Evolutionary conservation across 1,284 basidiomycete species (phyloP).

Genomic region (Ceratorhiza oryzae-sativae): DNA sequence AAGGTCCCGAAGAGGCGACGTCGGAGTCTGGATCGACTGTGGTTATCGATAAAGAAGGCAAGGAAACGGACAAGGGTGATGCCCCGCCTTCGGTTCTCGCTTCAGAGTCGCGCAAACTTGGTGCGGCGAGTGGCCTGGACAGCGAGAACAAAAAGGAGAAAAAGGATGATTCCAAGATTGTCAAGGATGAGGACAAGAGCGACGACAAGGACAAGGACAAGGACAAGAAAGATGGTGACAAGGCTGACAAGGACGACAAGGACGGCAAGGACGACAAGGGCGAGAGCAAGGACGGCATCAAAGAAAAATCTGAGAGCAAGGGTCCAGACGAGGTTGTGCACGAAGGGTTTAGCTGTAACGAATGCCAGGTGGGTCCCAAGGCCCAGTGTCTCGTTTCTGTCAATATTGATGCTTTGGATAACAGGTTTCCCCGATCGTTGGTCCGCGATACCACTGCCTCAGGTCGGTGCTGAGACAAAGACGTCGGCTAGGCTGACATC

Average conservation of each 20-base stretch:
- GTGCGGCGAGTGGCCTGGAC: not conserved
- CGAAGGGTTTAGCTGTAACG: conserved; percentile 17
- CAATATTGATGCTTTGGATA: too few species aligned
- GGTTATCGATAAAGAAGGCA: not conserved
- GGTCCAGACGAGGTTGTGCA: conserved; percentile 7
- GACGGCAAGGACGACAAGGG: not conserved
- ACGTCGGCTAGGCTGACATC: not conserved
- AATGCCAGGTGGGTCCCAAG: conserved; percentile 34
- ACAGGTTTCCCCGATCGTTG: conserved; percentile 34
- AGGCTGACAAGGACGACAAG: not conserved
- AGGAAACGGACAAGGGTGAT: not conserved
- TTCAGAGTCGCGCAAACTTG: not conserved
- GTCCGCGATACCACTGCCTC: conserved; percentile 40
- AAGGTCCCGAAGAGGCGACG: not conserved
- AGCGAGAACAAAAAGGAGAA: conserved; percentile 15
- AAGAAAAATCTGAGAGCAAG: not conserved
- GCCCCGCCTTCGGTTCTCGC: not conserved
- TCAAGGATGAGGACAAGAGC: not conserved
- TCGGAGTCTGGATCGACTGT: conserved; percentile 9
- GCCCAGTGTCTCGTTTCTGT: too few species aligned
- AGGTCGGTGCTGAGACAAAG: not conserved
- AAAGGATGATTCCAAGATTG: not conserved
- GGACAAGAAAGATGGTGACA: not conserved
- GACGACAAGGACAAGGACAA: not conserved
- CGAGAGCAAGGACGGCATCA: not conserved